Evolutionary conservation across 495 filamentous ascomycete species (phyloP), one percentile per base, ranked within the genome.

Genomic region (Lepraria neglecta): DNA sequence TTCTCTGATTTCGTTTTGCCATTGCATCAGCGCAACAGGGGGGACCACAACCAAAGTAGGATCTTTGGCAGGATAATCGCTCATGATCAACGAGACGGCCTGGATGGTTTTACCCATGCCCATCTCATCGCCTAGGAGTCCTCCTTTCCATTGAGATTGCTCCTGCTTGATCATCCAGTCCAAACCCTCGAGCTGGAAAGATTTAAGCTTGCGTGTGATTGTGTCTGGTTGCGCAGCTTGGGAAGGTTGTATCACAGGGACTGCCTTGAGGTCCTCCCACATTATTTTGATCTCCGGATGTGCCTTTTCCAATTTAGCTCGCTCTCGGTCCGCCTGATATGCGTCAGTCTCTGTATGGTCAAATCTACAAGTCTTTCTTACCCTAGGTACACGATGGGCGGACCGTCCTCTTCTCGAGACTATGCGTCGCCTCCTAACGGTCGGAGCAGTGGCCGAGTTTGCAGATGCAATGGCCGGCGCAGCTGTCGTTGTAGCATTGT

Each of bases 61-160:
- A 38, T 84, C 71, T 56, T 84, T 83, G 38, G 87, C 88, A 19
- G 92, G 91, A 65, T 87, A 96, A 69, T 98, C 92, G 7, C 91
- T 95, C 92, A 97, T 98, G 70, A 98, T 89, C 15, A 97, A 79
- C 10, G 92, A 95, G 7, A 98, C 91, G 3, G 94, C 91, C 70
- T 98, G 94, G 44, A 98, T 97, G 0, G 94, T 98, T 77, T 98
- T 98, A 33, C 94, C 94, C 81, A 97, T 94, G 21, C 91, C 91
- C 91, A 97, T 97, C 70, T 96, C 91, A 67, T 97, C 94, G 50
- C 92, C 94, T 6, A 98, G 78, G 31, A 98, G 77, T 11, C 94
- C 94, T 40, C 94, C 94, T 64, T 84, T 87, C 77, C 90, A 98
- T 58, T 85, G 71, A 3, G 87, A 88, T 71, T 88, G 77, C 68